Conservation (phyloP, 78 protist species). For the Dictyostelium discoideum region DNA sequence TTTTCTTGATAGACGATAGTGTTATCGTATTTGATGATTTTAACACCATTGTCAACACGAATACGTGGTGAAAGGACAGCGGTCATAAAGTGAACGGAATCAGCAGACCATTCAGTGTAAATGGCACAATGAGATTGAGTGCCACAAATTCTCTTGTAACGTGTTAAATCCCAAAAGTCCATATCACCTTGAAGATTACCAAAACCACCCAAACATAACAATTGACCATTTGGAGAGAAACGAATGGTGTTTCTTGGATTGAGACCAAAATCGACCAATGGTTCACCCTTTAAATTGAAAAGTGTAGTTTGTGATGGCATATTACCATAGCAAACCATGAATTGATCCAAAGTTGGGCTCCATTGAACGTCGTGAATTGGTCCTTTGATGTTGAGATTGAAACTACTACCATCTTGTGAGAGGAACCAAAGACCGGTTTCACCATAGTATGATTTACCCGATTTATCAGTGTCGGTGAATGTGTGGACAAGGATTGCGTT, state of each 20-base stretch:
- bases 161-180: slow-evolving; percentile 83
- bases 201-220: slow-evolving; percentile 71
- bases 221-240: slow-evolving; percentile 76
- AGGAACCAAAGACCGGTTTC: slow-evolving; percentile 77
- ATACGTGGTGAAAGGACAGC: slow-evolving; percentile 78
- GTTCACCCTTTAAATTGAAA: slow-evolving; percentile 63
- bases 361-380: slow-evolving; percentile 82
- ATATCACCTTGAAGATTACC: slow-evolving; percentile 84
- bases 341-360: slow-evolving; percentile 68
- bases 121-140: slow-evolving; percentile 68
- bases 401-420: slow-evolving; percentile 44
- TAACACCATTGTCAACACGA: slow-evolving; percentile 81
- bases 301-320: slow-evolving; percentile 76
- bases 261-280: slow-evolving; percentile 75
- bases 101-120: slow-evolving; percentile 80
- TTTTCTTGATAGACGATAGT: slow-evolving; percentile 50
- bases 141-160: slow-evolving; percentile 35
- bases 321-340: slow-evolving; percentile 57
- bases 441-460: slow-evolving; percentile 82
- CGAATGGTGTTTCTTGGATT: slow-evolving; percentile 80
- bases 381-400: slow-evolving; percentile 60
- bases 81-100: slow-evolving; percentile 47
- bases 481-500: slow-evolving; percentile 44
- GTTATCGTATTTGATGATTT: slow-evolving; percentile 52
- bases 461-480: slow-evolving; percentile 69